Evolutionary conservation across 2,329 filamentous ascomycete genomes (phyloP), one percentile per base, ranked within the genome.

Genomic region (Curvularia verruculosa): DNA sequence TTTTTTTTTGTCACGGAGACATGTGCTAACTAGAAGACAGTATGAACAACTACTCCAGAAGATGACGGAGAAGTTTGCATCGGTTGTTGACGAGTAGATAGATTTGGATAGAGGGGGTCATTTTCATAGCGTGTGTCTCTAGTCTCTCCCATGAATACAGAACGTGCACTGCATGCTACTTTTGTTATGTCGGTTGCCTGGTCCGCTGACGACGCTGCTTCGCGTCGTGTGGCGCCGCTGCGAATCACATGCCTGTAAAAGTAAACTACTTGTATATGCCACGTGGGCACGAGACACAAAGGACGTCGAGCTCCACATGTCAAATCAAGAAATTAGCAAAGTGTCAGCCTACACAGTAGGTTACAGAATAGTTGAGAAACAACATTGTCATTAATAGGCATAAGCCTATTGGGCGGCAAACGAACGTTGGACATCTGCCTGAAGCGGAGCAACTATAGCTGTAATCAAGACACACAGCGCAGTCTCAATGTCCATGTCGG

Each of bases 31-130:
- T 28, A 3, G 49, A 45, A 3, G 43, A 49, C 71, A 95, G 91
- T 99, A 98, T 78, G 95, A 98, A 84, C 88, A 87, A 69, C 87
- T 98, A 69, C 85, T 95, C 70, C 91, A 96, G 81, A 84, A 87
- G 70, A 94, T 99, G 92, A 88, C 90, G 69, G 95, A 99, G 82
- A 96, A 96, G 82, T 99, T 99, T 81, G 95, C 95, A 48, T 89
- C 92, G 37, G 94, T 99, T 59, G 87, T 91, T 76, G 95, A 99
- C 79, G 94, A 98, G 85, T 99, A 92, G 69, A 57, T 49, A 55
- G 46, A 28, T 44, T 48, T 56, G 28, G 12, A 84, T 96, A 74
- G 34, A 49, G 56, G 52, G 18, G 52, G 50, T 56, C n/a, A 54
- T 56, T 59, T 73, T 58, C 60, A 64, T 71, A 70, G 71, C 65